Evolutionary conservation across 1,139 yeast species (phyloP).

Genomic region (Sugiyamaella pinicola): DNA sequence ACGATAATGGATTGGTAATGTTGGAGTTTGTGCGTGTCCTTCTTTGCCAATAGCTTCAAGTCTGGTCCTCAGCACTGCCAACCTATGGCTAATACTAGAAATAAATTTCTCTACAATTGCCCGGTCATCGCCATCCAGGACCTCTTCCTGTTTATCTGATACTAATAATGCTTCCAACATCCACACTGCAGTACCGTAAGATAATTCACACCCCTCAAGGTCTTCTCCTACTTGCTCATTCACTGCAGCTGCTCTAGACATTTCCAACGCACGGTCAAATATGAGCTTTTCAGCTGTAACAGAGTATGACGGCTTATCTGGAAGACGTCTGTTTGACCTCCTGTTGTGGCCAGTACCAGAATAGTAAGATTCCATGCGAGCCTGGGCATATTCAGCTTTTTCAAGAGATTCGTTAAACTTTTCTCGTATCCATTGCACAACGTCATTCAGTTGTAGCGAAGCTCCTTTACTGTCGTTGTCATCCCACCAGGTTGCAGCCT

Average conservation of each 20-base stretch:
- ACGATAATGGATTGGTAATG: constrained; percentile 14
- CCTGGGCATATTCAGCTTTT: constrained; percentile 76
- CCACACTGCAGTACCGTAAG: constrained; percentile 92
- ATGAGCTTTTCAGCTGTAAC: constrained; percentile 79
- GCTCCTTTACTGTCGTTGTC: constrained; percentile 47
- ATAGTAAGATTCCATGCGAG: constrained; percentile 32
- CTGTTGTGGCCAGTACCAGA: neutral
- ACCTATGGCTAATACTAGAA: constrained; percentile 39
- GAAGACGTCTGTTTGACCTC: constrained; percentile 2
- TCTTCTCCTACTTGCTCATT: constrained; percentile 80
- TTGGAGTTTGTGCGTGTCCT: constrained; percentile 18
- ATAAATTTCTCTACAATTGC: constrained; percentile 69
- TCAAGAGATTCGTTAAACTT: constrained; percentile 86
- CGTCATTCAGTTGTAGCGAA: constrained; percentile 61
- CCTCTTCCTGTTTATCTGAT: constrained; percentile 34
- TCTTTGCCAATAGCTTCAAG: constrained; percentile 26
- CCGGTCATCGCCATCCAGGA: constrained; percentile 68
- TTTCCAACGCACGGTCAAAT: constrained; percentile 90
- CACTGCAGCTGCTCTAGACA: constrained; percentile 87
- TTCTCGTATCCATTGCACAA: constrained; percentile 92
- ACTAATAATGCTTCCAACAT: constrained; percentile 86
- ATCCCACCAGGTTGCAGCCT: constrained; percentile 90
- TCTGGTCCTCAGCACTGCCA: constrained; percentile 35
- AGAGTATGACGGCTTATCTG: constrained; percentile 9
- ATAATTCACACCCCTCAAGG: constrained; percentile 76